Evolutionary conservation across 2,329 filamentous ascomycete genomes (phyloP), one percentile per base, ranked within the genome.

Genomic region (Colletotrichum cordylinicola): DNA sequence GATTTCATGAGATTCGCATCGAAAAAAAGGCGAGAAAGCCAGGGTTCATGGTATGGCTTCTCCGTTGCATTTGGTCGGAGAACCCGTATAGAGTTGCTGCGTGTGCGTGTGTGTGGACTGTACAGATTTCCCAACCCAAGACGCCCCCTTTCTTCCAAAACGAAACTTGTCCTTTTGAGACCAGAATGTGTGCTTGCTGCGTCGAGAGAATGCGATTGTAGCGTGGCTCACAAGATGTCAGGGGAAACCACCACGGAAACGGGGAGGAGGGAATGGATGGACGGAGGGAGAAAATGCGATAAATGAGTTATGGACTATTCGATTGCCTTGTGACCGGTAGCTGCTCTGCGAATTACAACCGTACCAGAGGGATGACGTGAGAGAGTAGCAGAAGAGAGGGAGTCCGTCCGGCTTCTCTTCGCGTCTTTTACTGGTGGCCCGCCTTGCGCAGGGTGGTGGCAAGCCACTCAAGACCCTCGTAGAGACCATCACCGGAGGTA

Each of bases 401-500:
- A 73, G 71, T 75, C 72, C 78, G 80, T 81, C 80, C 79, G 81
- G 79, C 78, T 77, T 79, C 78, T 80, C 77, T 76, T 79, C 69
- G 77, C 78, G 79, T 79, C 81, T 82, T 89, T 88, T 92, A 93
- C 87, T 91, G 88, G 83, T 91, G 89, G 82, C 90, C 90, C 83
- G 91, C 89, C 91, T 96, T 96, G 87, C 93, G 92, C 87, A 97
- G 93, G 84, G 94, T 94, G 86, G 92, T 93, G 86, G 94, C 94
- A 84, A 96, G 93, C 94, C 95, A 96, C 90, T 96, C 96, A 84
- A 98, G 95, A 93, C 96, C 96, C 90, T 98, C 96, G 89, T 98
- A 98, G 84, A 98, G 94, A 95, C 96, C 96, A 88, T 98, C 97
- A 92, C 96, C 96, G 80, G 96, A 98, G 82, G 97, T 98, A 87